Evolutionary conservation across 331 rosid genomes (phyloP).

Genomic region (Pyrus hybrid): DNA sequence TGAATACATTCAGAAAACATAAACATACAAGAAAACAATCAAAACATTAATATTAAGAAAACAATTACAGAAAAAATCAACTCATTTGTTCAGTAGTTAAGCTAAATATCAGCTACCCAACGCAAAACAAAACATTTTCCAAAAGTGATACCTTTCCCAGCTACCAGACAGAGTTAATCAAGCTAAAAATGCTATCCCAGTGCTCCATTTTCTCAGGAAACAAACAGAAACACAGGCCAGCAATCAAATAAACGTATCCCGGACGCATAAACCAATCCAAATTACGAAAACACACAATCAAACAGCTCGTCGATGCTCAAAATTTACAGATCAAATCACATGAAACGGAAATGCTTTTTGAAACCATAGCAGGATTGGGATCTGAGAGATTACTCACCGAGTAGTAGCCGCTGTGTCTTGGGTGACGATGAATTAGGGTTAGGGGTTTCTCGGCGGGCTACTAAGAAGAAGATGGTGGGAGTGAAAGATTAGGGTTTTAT

Average conservation of each 20-base stretch:
- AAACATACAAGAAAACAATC: not conserved
- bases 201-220: not conserved
- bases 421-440: not conserved
- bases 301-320: not conserved
- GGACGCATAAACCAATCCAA: not conserved
- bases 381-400: not conserved
- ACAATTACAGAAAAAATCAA: not conserved
- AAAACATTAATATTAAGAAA: not conserved
- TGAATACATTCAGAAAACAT: not conserved
- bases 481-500: constrained; percentile 29
- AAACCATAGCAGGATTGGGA: not conserved
- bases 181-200: not conserved
- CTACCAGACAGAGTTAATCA: not conserved
- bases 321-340: not conserved
- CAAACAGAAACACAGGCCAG: not conserved
- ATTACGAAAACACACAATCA: not conserved
- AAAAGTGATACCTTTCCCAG: not conserved
- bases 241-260: not conserved
- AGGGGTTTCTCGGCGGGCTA: constrained; percentile 20
- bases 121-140: not conserved
- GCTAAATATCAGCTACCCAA: not conserved
- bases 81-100: too few species aligned
- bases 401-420: not conserved
- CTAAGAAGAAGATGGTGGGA: not conserved
- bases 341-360: not conserved